These are phyloP conservation scores for Parathielavia appendiculata DNA, from an alignment of 495 filamentous ascomycete genomes.

Conservation along the genomic window DNA sequence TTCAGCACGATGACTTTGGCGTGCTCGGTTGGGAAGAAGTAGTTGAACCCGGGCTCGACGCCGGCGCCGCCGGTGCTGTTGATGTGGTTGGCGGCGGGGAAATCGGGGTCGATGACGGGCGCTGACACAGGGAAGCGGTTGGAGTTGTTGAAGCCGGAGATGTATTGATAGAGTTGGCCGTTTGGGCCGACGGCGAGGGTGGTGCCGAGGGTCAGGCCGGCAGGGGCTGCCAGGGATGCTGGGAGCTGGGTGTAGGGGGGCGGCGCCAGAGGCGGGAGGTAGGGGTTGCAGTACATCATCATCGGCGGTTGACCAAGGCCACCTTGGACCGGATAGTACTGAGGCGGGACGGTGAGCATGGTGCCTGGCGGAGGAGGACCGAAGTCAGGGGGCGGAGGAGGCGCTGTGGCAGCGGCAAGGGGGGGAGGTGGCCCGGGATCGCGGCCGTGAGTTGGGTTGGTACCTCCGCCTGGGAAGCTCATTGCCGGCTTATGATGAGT, in stretches of 20 bases:
- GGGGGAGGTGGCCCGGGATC: constrained; percentile 27
- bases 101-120: constrained; percentile 40
- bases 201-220: constrained; percentile 6
- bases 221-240: not conserved
- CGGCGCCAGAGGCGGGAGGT: not conserved
- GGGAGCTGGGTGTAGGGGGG: not conserved
- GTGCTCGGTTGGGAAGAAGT: constrained; percentile 46
- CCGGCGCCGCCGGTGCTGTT: constrained; percentile 53
- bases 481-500: constrained; percentile 1
- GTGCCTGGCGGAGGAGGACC: constrained; percentile 13
- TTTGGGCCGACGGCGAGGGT: constrained; percentile 11
- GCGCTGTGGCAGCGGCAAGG: constrained; percentile 1
- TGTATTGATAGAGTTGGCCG: constrained; percentile 17
- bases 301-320: not conserved
- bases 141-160: constrained; percentile 20
- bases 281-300: constrained; percentile 1
- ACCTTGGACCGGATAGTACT: not conserved
- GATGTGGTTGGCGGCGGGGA: constrained; percentile 52
- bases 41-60: constrained; percentile 49
- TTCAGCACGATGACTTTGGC: constrained; percentile 47
- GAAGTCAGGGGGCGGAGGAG: constrained; percentile 1
- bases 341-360: constrained; percentile 3
- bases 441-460: constrained; percentile 27
- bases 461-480: constrained; percentile 15
- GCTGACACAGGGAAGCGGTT: constrained; percentile 33